phyloP scores from a whole-genome alignment of 23 red algal genomes.

The Gracilaria caudata region DNA sequence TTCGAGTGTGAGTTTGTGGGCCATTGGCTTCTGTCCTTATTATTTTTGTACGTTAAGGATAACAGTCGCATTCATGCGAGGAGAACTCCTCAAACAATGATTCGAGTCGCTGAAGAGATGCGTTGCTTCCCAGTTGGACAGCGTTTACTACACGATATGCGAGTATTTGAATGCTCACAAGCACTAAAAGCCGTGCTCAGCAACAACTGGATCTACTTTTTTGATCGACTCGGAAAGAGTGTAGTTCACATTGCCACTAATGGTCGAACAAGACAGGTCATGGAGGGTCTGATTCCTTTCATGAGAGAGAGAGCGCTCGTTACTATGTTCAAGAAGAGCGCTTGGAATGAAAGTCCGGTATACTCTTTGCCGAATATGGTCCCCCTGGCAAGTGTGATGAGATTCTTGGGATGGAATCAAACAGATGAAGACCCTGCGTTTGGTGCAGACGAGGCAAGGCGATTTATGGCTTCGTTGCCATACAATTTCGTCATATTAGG shows the following conservation, averaged over 20 bases:
- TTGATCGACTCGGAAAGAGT: background rate
- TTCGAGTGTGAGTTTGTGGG: constrained; percentile 8
- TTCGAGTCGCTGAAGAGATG: constrained; percentile 18
- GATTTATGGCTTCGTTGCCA: background rate
- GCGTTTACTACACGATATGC: background rate
- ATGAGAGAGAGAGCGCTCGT: constrained; percentile 22
- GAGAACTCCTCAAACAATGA: background rate
- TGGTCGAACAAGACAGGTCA: constrained; percentile 6
- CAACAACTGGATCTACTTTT: constrained; percentile 29
- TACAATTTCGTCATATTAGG: background rate
- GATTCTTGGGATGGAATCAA: constrained; percentile 31
- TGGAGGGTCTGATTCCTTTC: constrained; percentile 25
- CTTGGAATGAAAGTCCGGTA: constrained; percentile 26
- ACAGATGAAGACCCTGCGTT: background rate
- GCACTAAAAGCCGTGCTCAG: background rate
- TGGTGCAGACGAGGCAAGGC: background rate
- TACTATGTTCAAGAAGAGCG: constrained; percentile 18
- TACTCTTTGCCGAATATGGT: constrained; percentile 16
- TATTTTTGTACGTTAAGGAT: background rate
- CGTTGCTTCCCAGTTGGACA: background rate
- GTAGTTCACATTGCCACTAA: background rate
- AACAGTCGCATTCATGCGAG: too few relatives aligned
- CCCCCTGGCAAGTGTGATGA: background rate
- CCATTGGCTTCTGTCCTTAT: constrained; percentile 9
- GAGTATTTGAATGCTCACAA: constrained; percentile 26